Evolutionary conservation across 805 yeast species (phyloP).

Genomic region (Diddensiella santjacobensis): DNA sequence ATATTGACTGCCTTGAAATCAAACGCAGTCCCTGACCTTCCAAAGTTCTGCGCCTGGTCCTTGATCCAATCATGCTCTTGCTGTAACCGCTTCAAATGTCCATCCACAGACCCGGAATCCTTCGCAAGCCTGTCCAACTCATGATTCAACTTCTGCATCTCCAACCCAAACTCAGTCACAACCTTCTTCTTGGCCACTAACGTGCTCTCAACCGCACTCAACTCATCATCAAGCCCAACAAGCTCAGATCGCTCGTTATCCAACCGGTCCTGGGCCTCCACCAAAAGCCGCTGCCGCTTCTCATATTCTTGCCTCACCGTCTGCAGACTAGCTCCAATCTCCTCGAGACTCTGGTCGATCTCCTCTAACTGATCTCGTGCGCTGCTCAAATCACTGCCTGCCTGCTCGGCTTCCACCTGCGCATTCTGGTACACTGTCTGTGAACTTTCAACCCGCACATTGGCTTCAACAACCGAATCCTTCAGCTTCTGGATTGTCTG

Average conservation of each 20-base stretch:
- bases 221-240: conserved; percentile 71
- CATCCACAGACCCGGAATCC: conserved; percentile 15
- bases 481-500: conserved; percentile 40
- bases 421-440: conserved; percentile 57
- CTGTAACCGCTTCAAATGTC: conserved; percentile 44
- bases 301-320: conserved; percentile 33
- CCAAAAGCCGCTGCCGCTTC: conserved; percentile 30
- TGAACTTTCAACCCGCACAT: conserved; percentile 41
- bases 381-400: conserved; percentile 50
- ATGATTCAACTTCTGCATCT: conserved; percentile 29
- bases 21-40: conserved; percentile 32
- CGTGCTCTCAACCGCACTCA: conserved; percentile 44
- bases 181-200: conserved; percentile 25
- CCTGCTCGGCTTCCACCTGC: conserved; percentile 69
- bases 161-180: conserved; percentile 26
- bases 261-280: conserved; percentile 26
- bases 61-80: conserved; percentile 67
- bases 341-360: conserved; percentile 32
- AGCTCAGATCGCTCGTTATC: conserved; percentile 57
- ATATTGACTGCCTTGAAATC: conserved; percentile 41
- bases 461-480: conserved; percentile 36
- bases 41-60: conserved; percentile 50
- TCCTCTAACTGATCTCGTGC: conserved; percentile 43
- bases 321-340: conserved; percentile 32
- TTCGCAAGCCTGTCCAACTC: conserved; percentile 27